A percentile compares a stretch with the other conserved stretches of the same genome.
These are phyloP conservation scores for Lizonia empirigonia DNA, from an alignment of 2,329 filamentous ascomycete genomes.

Conservation along the genomic window DNA sequence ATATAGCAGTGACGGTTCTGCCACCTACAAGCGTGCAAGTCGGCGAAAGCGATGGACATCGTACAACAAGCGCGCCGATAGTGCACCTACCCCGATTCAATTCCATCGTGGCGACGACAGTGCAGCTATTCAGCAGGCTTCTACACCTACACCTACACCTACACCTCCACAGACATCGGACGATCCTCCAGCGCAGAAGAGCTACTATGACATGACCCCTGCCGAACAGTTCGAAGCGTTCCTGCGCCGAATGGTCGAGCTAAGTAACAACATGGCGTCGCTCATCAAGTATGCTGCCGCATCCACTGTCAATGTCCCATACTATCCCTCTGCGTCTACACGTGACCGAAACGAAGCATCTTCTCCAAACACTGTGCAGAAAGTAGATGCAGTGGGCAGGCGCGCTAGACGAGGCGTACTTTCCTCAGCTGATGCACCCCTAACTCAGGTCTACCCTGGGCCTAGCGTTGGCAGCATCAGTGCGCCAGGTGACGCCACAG, in stretches of 20 bases:
- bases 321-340: slow-evolving; percentile 8
- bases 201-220: slow-evolving; percentile 3
- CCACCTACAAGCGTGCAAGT: slow-evolving; percentile 4
- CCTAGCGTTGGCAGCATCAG: slow-evolving; percentile 10
- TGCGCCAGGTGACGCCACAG: slow-evolving; percentile 3
- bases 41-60: slow-evolving; percentile 13
- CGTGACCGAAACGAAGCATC: neutral
- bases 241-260: slow-evolving; percentile 12
- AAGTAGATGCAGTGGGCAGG: neutral
- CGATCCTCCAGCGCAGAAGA: neutral
- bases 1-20: slow-evolving; percentile 3
- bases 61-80: slow-evolving; percentile 11
- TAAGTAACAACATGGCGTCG: slow-evolving; percentile 10
- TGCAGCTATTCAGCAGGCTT: slow-evolving; percentile 1
- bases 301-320: slow-evolving; percentile 4
- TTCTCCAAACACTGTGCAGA: neutral
- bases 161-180: neutral
- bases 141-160: neutral
- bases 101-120: slow-evolving; percentile 3
- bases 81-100: neutral
- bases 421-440: neutral
- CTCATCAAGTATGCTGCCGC: slow-evolving; percentile 13
- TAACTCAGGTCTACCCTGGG: slow-evolving; percentile 5
- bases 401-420: neutral
- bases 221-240: slow-evolving; percentile 9